phyloP scores from a whole-genome alignment of 495 filamentous ascomycete species.

The Penicillium egyptiacum region DNA sequence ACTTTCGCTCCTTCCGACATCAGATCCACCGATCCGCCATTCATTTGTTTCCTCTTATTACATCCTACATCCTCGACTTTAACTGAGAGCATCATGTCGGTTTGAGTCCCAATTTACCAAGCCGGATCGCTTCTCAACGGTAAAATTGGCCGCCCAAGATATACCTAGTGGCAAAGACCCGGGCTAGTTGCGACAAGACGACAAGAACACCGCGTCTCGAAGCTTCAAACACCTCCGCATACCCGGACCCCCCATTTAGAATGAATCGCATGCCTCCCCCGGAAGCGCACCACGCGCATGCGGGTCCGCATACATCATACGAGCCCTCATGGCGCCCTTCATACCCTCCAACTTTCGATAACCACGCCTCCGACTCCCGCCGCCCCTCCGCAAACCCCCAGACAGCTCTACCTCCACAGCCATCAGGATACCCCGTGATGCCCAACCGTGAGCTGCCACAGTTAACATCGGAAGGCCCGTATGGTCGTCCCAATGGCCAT shows the following conservation, averaged over 20 bases:
- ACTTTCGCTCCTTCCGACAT: conserved; percentile 2
- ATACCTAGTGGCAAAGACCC: neutral
- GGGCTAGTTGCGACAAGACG: conserved; percentile 3
- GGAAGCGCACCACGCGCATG: conserved; percentile 31
- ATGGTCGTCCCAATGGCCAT: conserved; percentile 35
- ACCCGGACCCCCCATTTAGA: conserved; percentile 16
- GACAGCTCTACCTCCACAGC: conserved; percentile 27
- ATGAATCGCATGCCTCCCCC: conserved; percentile 41
- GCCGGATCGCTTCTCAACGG: conserved; percentile 13
- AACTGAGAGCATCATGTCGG: conserved; percentile 3
- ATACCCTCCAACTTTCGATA: conserved; percentile 36
- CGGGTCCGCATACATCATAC: conserved; percentile 31
- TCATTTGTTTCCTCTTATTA: neutral
- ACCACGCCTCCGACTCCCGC: conserved; percentile 34
- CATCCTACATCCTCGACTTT: neutral
- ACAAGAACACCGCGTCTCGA: neutral
- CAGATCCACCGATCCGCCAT: neutral
- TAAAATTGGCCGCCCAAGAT: conserved; percentile 9
- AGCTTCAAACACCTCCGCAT: conserved; percentile 8
- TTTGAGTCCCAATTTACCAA: neutral
- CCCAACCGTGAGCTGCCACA: conserved; percentile 45
- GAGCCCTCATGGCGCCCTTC: conserved; percentile 38
- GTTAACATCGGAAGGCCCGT: conserved; percentile 38
- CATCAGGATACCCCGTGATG: conserved; percentile 31
- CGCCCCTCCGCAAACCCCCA: conserved; percentile 34